Evolutionary conservation across 352 stramenopile genomes (phyloP), one percentile per base, ranked within the genome.

Genomic region (Pythium rhizo-oryzae): DNA sequence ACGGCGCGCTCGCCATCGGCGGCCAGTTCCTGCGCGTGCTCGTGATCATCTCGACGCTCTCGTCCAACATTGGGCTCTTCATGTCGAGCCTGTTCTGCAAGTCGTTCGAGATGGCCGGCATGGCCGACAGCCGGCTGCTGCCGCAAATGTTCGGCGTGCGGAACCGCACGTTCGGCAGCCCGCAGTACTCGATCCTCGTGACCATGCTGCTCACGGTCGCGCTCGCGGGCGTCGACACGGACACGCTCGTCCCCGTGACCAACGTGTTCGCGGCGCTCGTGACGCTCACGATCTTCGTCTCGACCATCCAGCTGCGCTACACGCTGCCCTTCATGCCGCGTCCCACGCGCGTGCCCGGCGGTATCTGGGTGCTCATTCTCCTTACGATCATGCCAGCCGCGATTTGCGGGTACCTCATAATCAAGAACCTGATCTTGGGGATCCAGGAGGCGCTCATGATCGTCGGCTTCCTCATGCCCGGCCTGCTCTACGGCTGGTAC

Each of bases 51-150:
- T 78, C 70, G 37, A 88, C 92, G 11, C 84, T 89, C 50, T 87
- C 94, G 54, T 87, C 78, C 24, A 94, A 94, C 54, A 79, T 97
- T 30, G 94, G 88, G 0, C 71, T 98, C 37, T 98, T 97, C 76
- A 79, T 97, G 72, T 91, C 91, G 9, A 92, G 97, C 71, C 89
- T 98, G 62, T 96, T 85, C 33, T 84, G 81, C 24, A 94, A 98
- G 76, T 82, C 93, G 18, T 97, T 91, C 62, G 87, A 97, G 75
- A 67, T 98, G 18, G 70, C 72, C 1, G 80, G 77, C 21, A 87
- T 91, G 83, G 76, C 90, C 13, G 87, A 98, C 62, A 78, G 82
- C 33, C 85, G 90, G n/a, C 78, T 97, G 37, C 54, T 97, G 44
- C 90, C 91, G 1, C 74, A 74, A 25, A 74, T 90, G 12, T 95